Evolutionary conservation across 441 rosid species (phyloP).

Genomic region (Isatis lusitanica): DNA sequence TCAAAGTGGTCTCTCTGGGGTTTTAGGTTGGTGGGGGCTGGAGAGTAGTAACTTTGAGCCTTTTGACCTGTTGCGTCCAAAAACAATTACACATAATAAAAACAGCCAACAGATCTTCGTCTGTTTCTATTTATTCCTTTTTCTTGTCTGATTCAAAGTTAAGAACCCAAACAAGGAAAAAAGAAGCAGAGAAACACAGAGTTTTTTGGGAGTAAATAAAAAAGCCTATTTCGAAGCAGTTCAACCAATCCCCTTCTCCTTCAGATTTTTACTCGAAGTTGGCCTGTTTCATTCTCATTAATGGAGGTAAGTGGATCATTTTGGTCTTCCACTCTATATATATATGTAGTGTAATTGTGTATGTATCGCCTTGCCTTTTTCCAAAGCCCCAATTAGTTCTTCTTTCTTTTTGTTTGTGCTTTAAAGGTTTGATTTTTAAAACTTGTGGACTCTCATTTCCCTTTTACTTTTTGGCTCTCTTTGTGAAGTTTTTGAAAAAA

Average conservation of each 20-base stretch:
- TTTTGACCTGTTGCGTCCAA: constrained; percentile 30
- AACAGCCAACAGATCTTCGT: constrained; percentile 36
- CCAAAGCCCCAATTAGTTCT: constrained; percentile 21
- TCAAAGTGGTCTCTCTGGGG: not conserved
- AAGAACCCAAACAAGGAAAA: not conserved
- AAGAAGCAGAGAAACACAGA: not conserved
- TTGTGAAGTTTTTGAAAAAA: constrained; percentile 22
- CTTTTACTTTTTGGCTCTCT: constrained; percentile 23
- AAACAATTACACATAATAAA: constrained; percentile 5
- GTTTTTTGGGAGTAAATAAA: constrained; percentile 12
- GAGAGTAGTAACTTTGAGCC: constrained; percentile 36
- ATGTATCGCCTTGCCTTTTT: constrained; percentile 6
- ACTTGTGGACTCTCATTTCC: constrained; percentile 24
- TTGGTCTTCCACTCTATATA: constrained; percentile 13
- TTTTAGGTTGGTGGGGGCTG: constrained; percentile 33
- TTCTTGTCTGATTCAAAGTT: constrained; percentile 35
- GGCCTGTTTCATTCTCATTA: constrained; percentile 27
- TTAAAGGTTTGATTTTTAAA: constrained; percentile 38
- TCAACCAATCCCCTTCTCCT: constrained; percentile 32
- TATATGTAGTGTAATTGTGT: not conserved
- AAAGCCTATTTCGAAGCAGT: constrained; percentile 20
- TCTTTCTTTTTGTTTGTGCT: not conserved
- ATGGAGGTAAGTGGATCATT: constrained; percentile 5
- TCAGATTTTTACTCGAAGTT: constrained; percentile 36
- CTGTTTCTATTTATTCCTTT: constrained; percentile 39